Evolutionary conservation across 345 rosid species (phyloP).

Genomic region (Hibiscus mutabilis): DNA sequence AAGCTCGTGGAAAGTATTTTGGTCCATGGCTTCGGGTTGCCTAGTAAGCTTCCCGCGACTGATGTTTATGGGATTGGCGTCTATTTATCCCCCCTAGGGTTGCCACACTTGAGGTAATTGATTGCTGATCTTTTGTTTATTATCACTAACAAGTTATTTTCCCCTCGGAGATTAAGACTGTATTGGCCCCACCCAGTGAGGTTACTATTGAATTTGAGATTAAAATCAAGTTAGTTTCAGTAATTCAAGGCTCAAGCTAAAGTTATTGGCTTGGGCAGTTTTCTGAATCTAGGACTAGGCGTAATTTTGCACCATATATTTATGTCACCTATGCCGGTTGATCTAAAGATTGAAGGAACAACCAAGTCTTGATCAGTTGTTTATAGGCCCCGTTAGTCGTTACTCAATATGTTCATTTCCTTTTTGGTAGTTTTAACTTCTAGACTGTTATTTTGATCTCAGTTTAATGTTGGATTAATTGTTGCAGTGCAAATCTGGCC

Average conservation of each 20-base stretch:
- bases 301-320: neutral
- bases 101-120: slow-evolving; percentile 30
- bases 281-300: neutral
- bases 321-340: neutral
- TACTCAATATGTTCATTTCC: neutral
- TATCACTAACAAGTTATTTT: neutral
- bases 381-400: neutral
- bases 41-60: slow-evolving; percentile 11
- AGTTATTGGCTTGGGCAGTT: neutral
- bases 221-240: neutral
- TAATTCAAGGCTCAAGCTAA: neutral
- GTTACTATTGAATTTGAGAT: too few species aligned
- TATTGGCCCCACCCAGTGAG: too few species aligned
- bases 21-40: slow-evolving; percentile 36
- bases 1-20: slow-evolving; percentile 22
- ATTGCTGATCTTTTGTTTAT: neutral
- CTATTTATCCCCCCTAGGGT: slow-evolving; percentile 31
- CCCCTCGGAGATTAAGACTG: too few species aligned
- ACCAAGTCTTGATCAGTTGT: neutral
- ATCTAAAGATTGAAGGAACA: neutral
- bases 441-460: neutral
- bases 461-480: neutral
- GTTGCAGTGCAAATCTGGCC: slow-evolving; percentile 25
- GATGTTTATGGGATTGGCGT: slow-evolving; percentile 33
- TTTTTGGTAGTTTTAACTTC: neutral